These are phyloP conservation scores for Nidula microcarpa DNA, from an alignment of 768 basidiomycete genomes.

Conservation along the genomic window DNA sequence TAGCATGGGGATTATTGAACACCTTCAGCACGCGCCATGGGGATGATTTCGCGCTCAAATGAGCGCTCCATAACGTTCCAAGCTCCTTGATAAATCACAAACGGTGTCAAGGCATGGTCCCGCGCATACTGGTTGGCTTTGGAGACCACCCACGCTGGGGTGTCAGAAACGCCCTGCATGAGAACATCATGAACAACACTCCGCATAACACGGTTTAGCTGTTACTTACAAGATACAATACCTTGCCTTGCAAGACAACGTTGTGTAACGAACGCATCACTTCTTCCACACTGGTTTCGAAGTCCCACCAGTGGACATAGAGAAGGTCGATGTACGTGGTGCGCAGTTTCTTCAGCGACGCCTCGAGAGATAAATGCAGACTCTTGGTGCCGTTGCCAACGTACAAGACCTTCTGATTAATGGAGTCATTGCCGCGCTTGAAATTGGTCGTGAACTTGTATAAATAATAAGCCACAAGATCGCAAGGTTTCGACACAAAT, in stretches of 20 bases:
- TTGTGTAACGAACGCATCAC: conserved; percentile 52
- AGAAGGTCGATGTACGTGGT: conserved; percentile 26
- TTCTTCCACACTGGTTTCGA: conserved; percentile 46
- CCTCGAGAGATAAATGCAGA: conserved; percentile 16
- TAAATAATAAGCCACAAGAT: background rate
- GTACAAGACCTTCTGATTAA: conserved; percentile 23
- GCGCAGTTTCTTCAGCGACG: conserved; percentile 36
- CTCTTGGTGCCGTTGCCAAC: conserved; percentile 35
- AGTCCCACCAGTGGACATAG: conserved; percentile 27
- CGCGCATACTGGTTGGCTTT: conserved; percentile 4
- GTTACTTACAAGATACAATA: conserved; percentile 24
- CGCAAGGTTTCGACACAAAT: too few relatives aligned
- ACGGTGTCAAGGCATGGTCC: conserved; percentile 6
- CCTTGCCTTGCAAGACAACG: conserved; percentile 49
- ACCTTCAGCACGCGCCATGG: conserved; percentile 28
- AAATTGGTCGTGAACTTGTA: conserved; percentile 21
- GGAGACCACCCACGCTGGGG: conserved; percentile 5
- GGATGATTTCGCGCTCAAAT: conserved; percentile 11
- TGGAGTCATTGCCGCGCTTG: conserved; percentile 16
- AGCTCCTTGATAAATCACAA: conserved; percentile 7
- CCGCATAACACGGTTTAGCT: too few relatives aligned
- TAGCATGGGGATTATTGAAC: background rate
- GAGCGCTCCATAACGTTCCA: conserved; percentile 8
- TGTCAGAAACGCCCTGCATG: conserved; percentile 11
- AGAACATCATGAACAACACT: too few relatives aligned